A percentile compares a stretch with the other conserved stretches of the same genome.
phyloP scores from a whole-genome alignment of 202 grass and related monocot species.

The Setaria italica region DNA sequence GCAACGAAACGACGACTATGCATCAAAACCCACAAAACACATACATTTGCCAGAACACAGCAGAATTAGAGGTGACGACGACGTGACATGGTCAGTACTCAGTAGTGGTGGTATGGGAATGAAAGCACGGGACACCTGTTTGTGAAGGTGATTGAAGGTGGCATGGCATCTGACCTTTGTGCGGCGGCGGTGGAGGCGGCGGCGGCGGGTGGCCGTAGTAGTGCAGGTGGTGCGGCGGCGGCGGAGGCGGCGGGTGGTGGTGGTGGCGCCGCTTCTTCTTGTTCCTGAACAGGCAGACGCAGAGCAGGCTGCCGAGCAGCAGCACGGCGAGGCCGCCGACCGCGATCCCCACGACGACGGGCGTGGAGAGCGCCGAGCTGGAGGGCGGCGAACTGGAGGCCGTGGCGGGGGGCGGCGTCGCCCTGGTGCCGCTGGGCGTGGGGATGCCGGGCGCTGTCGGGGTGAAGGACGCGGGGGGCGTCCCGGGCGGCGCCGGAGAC shows the following conservation, averaged over 20 bases:
- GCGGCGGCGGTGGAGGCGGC: slow-evolving; percentile 55
- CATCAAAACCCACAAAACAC: background rate
- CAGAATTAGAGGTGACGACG: slow-evolving; percentile 37
- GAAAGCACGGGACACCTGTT: slow-evolving; percentile 19
- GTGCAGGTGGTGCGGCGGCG: slow-evolving; percentile 53
- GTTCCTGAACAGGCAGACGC: slow-evolving; percentile 64
- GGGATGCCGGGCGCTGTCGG: slow-evolving; percentile 1
- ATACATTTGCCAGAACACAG: slow-evolving; percentile 2
- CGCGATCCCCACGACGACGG: slow-evolving; percentile 59
- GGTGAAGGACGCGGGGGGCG: background rate
- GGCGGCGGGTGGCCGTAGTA: slow-evolving; percentile 66
- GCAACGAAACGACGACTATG: slow-evolving; percentile 1
- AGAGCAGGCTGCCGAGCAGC: slow-evolving; percentile 60
- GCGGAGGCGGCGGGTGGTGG: slow-evolving; percentile 40
- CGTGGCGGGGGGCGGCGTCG: background rate
- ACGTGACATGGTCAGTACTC: background rate
- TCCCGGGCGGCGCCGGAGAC: background rate
- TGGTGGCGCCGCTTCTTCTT: slow-evolving; percentile 50
- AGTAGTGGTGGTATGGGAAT: slow-evolving; percentile 5
- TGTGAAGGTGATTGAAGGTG: background rate
- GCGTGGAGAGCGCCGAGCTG: slow-evolving; percentile 36
- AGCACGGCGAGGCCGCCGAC: slow-evolving; percentile 60
- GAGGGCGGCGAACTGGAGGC: background rate
- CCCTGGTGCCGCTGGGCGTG: slow-evolving; percentile 8
- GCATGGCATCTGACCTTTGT: slow-evolving; percentile 64